A percentile compares a stretch with the other conserved stretches of the same genome.
These are phyloP conservation scores for Sporothrix dimorphospora DNA, from an alignment of 2,329 filamentous ascomycete genomes.

Conservation along the genomic window DNA sequence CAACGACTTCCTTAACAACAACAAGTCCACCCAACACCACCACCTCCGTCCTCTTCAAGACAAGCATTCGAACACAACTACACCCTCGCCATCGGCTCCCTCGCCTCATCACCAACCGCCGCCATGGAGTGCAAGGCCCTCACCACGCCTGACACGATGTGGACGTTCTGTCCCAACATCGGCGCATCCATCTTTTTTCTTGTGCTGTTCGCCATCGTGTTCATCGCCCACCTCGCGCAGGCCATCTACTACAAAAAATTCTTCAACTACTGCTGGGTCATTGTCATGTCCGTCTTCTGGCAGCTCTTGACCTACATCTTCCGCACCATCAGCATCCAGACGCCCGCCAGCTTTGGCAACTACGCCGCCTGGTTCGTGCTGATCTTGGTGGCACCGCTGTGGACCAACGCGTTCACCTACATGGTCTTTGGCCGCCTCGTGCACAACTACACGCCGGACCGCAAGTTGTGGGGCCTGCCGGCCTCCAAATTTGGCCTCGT, in stretches of 20 bases:
- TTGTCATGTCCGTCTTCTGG: conserved; percentile 46
- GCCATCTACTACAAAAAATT: conserved; percentile 21
- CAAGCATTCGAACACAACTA: no score
- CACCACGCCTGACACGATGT: conserved; percentile 26
- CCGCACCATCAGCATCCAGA: conserved; percentile 44
- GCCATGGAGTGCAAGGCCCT: conserved; percentile 18
- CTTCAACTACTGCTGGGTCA: conserved; percentile 42
- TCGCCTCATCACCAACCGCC: no score
- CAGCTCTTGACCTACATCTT: conserved; percentile 37
- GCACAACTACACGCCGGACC: conserved; percentile 45
- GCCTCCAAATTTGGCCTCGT: conserved; percentile 46
- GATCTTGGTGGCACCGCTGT: conserved; percentile 49
- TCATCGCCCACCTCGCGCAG: conserved; percentile 22
- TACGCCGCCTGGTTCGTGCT: conserved; percentile 43
- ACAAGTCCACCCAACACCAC: no score
- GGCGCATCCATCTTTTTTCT: conserved; percentile 26
- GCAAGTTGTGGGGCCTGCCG: conserved; percentile 38
- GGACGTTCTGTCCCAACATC: conserved; percentile 29
- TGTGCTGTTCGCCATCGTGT: conserved; percentile 22
- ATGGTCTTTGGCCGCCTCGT: conserved; percentile 50
- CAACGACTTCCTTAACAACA: no score
- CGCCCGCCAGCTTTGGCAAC: conserved; percentile 39
- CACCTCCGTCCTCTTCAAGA: no score
- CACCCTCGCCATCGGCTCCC: no score
- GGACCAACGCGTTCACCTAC: conserved; percentile 51